phyloP scores from a whole-genome alignment of 331 rosid genomes.

The Prunus yedoensis region DNA sequence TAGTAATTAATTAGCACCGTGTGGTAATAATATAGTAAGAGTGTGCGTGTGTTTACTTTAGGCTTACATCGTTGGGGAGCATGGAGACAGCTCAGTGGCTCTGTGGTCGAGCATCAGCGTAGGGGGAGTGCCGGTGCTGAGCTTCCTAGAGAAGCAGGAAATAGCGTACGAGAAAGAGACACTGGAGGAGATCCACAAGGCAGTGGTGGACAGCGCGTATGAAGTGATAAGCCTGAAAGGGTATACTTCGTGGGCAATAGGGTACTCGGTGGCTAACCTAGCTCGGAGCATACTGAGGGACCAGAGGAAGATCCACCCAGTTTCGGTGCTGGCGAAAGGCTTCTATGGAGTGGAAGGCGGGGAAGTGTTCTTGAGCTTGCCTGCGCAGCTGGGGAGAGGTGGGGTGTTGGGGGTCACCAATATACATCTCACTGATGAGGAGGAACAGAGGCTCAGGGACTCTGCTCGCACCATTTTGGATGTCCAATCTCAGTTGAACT shows the following conservation, averaged over 20 bases:
- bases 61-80: slow-evolving; percentile 93
- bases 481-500: slow-evolving; percentile 50
- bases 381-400: slow-evolving; percentile 70
- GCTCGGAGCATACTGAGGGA: slow-evolving; percentile 62
- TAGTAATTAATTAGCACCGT: too few species aligned
- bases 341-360: slow-evolving; percentile 61
- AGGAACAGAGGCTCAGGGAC: slow-evolving; percentile 49
- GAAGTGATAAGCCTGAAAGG: slow-evolving; percentile 86
- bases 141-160: slow-evolving; percentile 65
- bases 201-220: slow-evolving; percentile 60
- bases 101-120: slow-evolving; percentile 92
- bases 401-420: slow-evolving; percentile 75
- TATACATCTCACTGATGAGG: slow-evolving; percentile 60
- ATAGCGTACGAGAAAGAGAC: slow-evolving; percentile 69
- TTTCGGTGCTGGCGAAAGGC: slow-evolving; percentile 72
- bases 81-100: slow-evolving; percentile 97
- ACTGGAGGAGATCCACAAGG: slow-evolving; percentile 68
- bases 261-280: slow-evolving; percentile 72
- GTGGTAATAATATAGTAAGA: too few species aligned
- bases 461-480: slow-evolving; percentile 65
- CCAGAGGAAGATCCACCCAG: slow-evolving; percentile 82
- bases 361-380: slow-evolving; percentile 75
- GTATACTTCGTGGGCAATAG: slow-evolving; percentile 94
- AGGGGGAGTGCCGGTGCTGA: slow-evolving; percentile 89
- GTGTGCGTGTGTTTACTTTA: slow-evolving; percentile 5